A percentile compares a stretch with the other conserved stretches of the same genome.
Evolutionary conservation across 768 basidiomycete species (phyloP).

Genomic region (Polyporus arcularius): DNA sequence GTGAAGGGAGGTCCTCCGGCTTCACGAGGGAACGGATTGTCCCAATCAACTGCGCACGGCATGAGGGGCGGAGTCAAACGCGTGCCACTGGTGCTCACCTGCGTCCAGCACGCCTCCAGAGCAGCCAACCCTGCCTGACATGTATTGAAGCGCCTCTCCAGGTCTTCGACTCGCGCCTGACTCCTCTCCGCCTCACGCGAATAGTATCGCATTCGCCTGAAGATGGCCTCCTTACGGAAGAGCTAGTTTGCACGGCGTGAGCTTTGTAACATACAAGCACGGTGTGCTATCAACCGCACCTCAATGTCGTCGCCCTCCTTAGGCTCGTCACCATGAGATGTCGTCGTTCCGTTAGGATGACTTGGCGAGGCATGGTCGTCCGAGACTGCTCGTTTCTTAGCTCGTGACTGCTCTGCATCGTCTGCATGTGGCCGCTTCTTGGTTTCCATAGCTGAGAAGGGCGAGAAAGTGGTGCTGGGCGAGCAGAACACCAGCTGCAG

Average conservation of each 20-base stretch:
- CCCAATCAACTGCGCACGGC: constrained; percentile 23
- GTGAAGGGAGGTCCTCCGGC: constrained; percentile 27
- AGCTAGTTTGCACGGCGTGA: constrained; percentile 13
- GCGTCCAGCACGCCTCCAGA: constrained; percentile 33
- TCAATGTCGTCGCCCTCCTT: constrained; percentile 32
- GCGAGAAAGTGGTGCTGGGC: not conserved
- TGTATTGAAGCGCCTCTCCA: constrained; percentile 28
- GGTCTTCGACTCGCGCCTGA: constrained; percentile 27
- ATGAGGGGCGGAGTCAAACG: constrained; percentile 3
- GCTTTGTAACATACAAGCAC: too few species aligned
- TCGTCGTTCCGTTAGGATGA: constrained; percentile 25
- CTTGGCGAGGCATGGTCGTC: constrained; percentile 26
- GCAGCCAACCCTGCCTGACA: constrained; percentile 33
- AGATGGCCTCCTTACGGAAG: constrained; percentile 36
- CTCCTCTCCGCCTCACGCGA: constrained; percentile 33
- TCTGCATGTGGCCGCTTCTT: constrained; percentile 30
- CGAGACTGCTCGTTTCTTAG: constrained; percentile 33
- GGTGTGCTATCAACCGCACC: constrained; percentile 16
- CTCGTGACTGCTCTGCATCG: constrained; percentile 22
- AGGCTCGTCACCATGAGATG: constrained; percentile 28
- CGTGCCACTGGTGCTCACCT: constrained; percentile 17
- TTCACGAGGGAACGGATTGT: constrained; percentile 31
- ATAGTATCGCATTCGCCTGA: constrained; percentile 33
- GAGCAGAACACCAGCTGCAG: constrained; percentile 13
- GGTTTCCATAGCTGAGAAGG: constrained; percentile 23